Evolutionary conservation across 805 yeast species (phyloP), one percentile per base, ranked within the genome.

Genomic region (Yarrowia sp.): DNA sequence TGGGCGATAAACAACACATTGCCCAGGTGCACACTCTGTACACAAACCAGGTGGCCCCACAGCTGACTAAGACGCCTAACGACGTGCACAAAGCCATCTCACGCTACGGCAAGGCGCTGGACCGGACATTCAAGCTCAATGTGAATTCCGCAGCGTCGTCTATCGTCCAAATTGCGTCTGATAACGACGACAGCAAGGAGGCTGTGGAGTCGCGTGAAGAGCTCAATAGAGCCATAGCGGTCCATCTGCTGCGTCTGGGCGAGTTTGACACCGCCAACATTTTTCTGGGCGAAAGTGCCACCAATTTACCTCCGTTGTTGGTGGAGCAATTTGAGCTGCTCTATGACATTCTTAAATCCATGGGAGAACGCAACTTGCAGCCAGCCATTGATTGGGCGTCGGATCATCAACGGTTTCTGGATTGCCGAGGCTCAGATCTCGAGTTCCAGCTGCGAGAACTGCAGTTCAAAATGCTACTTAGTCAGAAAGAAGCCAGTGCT

Each of bases 351-450:
- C 70, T 82, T 19, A 69, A 71, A 19, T 77, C 76, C 38, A 68
- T 81, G 22, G 72, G 72, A 28, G 62, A 71, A 2, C 74, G 77
- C 3, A 73, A 83, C 62, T 70, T 81, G 28, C 70, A 68, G 5
- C 77, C 80, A 7, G 87, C 88, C 14, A 78, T 82, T 30, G 73
- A 72, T 2, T 85, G 89, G 89, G 78, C 78, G 1, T 66, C 66
- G 10, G 38, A 66, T 8, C 69, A 71, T 48, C 70, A 73, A n/a
- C 67, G 56, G 6, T 54, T 70, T 41, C 71, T 81, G 49, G 67
- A 69, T 36, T 65, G 65, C 19, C 69, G 73, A 22, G 82, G 82
- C 4, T 78, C 81, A 1, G 79, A 79, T 56, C 70, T 83, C 26
- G 83, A 80, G 68, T 81, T 80, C 69, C 75, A 73, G 59, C 69